These are phyloP conservation scores for Paraphoma chrysanthemicola DNA, from an alignment of 2,329 filamentous ascomycete genomes.

Conservation along the genomic window DNA sequence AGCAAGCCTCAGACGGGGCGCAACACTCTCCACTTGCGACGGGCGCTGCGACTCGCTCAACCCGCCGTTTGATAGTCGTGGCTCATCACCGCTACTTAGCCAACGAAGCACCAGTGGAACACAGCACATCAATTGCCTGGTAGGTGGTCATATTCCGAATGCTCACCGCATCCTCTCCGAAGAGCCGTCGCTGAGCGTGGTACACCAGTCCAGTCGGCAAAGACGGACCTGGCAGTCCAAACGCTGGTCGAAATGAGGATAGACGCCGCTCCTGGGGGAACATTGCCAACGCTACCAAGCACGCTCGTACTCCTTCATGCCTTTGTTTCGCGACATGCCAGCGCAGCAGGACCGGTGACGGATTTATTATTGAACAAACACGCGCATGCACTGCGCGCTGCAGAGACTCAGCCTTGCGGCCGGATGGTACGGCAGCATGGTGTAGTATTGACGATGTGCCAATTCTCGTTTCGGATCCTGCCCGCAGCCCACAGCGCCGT, in stretches of 20 bases:
- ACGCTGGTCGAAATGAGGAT: constrained; percentile 19
- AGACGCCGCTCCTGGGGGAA: constrained; percentile 2
- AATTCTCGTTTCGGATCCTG: not conserved
- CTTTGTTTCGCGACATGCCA: constrained; percentile 26
- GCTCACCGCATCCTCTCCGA: constrained; percentile 14
- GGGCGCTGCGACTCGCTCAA: constrained; percentile 19
- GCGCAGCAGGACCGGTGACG: constrained; percentile 13
- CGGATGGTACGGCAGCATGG: constrained; percentile 22
- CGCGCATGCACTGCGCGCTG: constrained; percentile 9
- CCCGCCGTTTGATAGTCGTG: constrained; percentile 15
- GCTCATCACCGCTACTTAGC: constrained; percentile 18
- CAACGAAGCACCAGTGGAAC: constrained; percentile 2
- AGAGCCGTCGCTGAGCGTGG: constrained; percentile 14
- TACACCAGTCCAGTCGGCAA: constrained; percentile 15
- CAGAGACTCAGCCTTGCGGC: constrained; percentile 14
- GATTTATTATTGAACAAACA: constrained; percentile 4
- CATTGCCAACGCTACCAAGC: constrained; percentile 9
- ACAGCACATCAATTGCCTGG: constrained; percentile 6
- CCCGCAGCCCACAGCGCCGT: not conserved
- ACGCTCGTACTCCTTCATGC: constrained; percentile 6
- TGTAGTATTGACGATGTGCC: not conserved
- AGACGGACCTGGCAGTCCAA: constrained; percentile 17
- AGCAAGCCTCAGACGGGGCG: constrained; percentile 21
- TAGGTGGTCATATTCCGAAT: constrained; percentile 3
- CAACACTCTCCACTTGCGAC: constrained; percentile 1